Conservation (phyloP, 108 stramenopile species). For the Conticribra guillardii region DNA sequence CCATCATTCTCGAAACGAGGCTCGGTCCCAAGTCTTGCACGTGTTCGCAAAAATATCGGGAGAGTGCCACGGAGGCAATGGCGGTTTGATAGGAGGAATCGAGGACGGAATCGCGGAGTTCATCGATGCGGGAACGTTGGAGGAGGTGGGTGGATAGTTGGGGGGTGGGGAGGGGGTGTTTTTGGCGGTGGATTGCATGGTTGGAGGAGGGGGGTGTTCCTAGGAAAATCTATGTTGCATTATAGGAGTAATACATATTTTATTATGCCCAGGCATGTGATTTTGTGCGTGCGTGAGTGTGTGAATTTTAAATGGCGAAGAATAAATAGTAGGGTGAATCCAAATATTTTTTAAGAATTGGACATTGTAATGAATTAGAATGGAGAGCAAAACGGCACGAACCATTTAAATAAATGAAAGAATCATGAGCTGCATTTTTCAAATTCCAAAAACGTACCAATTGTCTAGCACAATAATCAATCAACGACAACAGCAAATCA, state of each 20-base stretch:
- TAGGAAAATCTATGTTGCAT: constrained; percentile 47
- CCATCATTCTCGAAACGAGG: constrained; percentile 55
- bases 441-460: constrained; percentile 42
- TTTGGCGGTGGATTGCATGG: constrained; percentile 36
- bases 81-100: constrained; percentile 43
- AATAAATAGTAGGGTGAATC: not conserved
- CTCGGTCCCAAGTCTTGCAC: constrained; percentile 22
- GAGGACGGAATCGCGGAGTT: constrained; percentile 37
- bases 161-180: constrained; percentile 16
- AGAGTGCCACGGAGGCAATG: constrained; percentile 38
- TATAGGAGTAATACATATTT: too few species aligned
- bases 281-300: too few species aligned
- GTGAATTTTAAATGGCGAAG: not conserved
- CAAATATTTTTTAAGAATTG: too few species aligned
- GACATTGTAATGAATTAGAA: too few species aligned
- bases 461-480: constrained; percentile 58
- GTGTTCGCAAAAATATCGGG: constrained; percentile 47
- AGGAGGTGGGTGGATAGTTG: constrained; percentile 17
- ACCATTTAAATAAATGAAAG: too few species aligned
- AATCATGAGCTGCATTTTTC: too few species aligned
- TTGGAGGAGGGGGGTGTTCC: constrained; percentile 35
- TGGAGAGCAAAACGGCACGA: too few species aligned
- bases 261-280: too few species aligned
- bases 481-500: constrained; percentile 30
- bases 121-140: constrained; percentile 30